A percentile compares a stretch with the other conserved stretches of the same genome.
Conservation (phyloP, 1,139 yeast genomes). For the Debaryomyces sp. region DNA sequence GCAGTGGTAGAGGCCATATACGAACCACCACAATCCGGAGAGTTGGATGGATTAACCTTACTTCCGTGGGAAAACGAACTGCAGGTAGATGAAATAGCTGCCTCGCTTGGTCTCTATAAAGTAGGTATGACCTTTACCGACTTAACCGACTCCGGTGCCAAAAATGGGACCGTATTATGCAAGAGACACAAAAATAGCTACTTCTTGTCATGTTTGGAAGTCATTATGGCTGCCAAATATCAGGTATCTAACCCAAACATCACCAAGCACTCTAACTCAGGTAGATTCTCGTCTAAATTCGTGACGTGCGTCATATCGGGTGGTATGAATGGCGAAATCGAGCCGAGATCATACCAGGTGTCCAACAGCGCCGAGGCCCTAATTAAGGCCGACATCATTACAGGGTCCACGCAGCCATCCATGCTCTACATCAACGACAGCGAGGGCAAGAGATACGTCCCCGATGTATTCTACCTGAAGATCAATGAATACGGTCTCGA, state of each 20-base stretch:
- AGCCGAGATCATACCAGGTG: slow-evolving; percentile 88
- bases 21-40: slow-evolving; percentile 90
- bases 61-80: slow-evolving; percentile 62
- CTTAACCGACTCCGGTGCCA: slow-evolving; percentile 81
- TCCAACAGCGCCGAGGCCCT: slow-evolving; percentile 86
- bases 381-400: slow-evolving; percentile 80
- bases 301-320: slow-evolving; percentile 94
- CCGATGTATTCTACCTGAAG: slow-evolving; percentile 86
- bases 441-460: slow-evolving; percentile 76
- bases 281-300: slow-evolving; percentile 80
- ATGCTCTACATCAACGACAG: slow-evolving; percentile 80
- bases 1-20: slow-evolving; percentile 92
- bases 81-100: slow-evolving; percentile 58
- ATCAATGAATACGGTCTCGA: slow-evolving; percentile 87
- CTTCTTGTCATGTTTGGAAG: slow-evolving; percentile 84
- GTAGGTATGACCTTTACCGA: slow-evolving; percentile 92
- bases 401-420: slow-evolving; percentile 90
- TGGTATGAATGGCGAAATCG: slow-evolving; percentile 83
- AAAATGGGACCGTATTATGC: slow-evolving; percentile 87
- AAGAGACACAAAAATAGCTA: slow-evolving; percentile 93
- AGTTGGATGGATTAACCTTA: slow-evolving; percentile 80
- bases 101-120: slow-evolving; percentile 62
- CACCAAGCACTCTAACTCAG: slow-evolving; percentile 67
- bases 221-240: slow-evolving; percentile 79
- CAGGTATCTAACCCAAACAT: slow-evolving; percentile 70